phyloP scores from a whole-genome alignment of 1,139 yeast species.

The Suhomyces yuchorum region DNA sequence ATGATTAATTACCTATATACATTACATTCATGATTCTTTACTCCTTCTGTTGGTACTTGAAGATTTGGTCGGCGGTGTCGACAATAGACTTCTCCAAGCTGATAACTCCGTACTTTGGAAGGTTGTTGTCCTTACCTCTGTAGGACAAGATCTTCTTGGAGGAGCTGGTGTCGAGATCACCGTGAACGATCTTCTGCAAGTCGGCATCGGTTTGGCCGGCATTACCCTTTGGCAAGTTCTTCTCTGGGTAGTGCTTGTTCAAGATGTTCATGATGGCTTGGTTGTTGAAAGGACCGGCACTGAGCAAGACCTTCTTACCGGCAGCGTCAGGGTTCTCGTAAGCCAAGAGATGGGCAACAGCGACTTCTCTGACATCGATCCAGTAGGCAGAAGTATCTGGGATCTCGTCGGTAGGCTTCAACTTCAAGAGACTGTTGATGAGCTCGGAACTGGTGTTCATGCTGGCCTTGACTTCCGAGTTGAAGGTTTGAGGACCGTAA shows the following conservation, averaged over 20 bases:
- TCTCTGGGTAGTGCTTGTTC: constrained; percentile 14
- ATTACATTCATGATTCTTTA: background rate
- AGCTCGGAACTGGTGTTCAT: background rate
- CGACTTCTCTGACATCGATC: constrained; percentile 19
- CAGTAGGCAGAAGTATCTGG: constrained; percentile 12
- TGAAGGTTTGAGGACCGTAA: constrained; percentile 1
- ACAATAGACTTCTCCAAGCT: constrained; percentile 37
- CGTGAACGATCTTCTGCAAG: background rate
- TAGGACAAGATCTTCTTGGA: constrained; percentile 31
- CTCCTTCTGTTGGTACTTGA: background rate
- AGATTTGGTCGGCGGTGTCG: constrained; percentile 28
- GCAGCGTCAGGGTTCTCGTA: constrained; percentile 14
- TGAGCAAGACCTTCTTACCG: constrained; percentile 12
- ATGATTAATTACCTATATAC: background rate
- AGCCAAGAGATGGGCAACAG: constrained; percentile 16
- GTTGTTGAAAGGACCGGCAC: constrained; percentile 10
- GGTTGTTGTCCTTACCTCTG: background rate
- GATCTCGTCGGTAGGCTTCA: constrained; percentile 18
- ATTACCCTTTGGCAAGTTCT: background rate
- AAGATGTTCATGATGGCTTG: constrained; percentile 38
- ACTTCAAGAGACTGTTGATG: constrained; percentile 5
- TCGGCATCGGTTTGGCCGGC: background rate
- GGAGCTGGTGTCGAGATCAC: constrained; percentile 32
- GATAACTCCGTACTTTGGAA: constrained; percentile 38
- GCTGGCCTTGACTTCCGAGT: background rate